Conservation (phyloP, 2,329 filamentous ascomycete species). For the Verticillium albo-atrum region DNA sequence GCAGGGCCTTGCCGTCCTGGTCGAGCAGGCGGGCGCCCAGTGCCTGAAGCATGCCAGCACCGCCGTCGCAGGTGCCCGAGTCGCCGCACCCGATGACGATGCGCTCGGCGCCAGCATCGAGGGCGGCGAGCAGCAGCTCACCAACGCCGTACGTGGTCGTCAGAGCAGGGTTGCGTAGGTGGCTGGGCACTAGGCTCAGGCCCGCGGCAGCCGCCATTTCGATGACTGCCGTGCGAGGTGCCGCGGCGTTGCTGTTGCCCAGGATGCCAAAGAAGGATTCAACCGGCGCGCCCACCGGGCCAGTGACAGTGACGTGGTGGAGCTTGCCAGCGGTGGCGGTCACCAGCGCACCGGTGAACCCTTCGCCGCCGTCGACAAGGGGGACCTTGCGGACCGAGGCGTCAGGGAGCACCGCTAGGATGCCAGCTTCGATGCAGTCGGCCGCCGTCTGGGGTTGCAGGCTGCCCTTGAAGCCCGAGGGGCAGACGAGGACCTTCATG, state of each 20-base stretch:
- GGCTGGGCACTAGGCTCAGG: slow-evolving; percentile 40
- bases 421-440: slow-evolving; percentile 43
- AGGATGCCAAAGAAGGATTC: slow-evolving; percentile 43
- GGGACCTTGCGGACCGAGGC: slow-evolving; percentile 41
- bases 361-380: slow-evolving; percentile 48
- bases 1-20: slow-evolving; percentile 27
- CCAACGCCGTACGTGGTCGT: slow-evolving; percentile 50
- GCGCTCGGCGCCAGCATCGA: slow-evolving; percentile 37
- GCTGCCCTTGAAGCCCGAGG: slow-evolving; percentile 51
- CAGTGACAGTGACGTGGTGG: slow-evolving; percentile 30
- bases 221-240: slow-evolving; percentile 36
- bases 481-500: slow-evolving; percentile 39
- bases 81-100: slow-evolving; percentile 50
- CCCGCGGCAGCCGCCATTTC: slow-evolving; percentile 51
- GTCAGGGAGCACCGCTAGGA: slow-evolving; percentile 36
- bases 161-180: slow-evolving; percentile 36
- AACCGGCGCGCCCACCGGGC: slow-evolving; percentile 36
- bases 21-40: slow-evolving; percentile 41
- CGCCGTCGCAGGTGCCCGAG: slow-evolving; percentile 49
- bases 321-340: slow-evolving; percentile 35
- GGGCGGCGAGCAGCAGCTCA: slow-evolving; percentile 38
- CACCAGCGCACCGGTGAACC: slow-evolving; percentile 43
- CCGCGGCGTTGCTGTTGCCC: slow-evolving; percentile 12
- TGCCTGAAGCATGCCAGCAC: slow-evolving; percentile 49
- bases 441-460: slow-evolving; percentile 43